These are phyloP conservation scores for Lichtheimia ramosa DNA, from an alignment of 371 early-diverging fungal species.

Conservation along the genomic window DNA sequence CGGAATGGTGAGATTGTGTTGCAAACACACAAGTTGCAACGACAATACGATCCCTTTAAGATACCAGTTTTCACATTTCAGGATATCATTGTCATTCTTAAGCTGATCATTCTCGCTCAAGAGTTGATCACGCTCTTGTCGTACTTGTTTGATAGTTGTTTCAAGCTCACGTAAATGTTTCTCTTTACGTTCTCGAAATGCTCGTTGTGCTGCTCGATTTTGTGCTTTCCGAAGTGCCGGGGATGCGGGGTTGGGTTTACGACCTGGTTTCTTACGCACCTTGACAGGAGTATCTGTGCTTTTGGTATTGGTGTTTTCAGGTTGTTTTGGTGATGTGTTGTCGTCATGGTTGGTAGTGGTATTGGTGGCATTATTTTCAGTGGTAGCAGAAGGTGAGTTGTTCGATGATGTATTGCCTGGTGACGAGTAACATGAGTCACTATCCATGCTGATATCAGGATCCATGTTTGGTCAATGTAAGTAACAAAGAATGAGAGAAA, in stretches of 20 bases:
- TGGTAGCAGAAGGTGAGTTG: no score
- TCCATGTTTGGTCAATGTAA: no score
- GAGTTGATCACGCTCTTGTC: slow-evolving; percentile 54
- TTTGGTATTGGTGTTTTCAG: no score
- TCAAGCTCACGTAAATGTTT: slow-evolving; percentile 70
- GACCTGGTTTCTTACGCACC: slow-evolving; percentile 76
- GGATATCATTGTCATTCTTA: slow-evolving; percentile 50
- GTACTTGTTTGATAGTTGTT: slow-evolving; percentile 63
- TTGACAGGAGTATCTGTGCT: slow-evolving; percentile 22
- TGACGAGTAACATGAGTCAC: no score
- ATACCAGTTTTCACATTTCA: slow-evolving; percentile 67
- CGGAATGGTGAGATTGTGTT: slow-evolving; percentile 47
- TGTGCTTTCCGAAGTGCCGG: slow-evolving; percentile 79
- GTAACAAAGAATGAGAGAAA: no score
- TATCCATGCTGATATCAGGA: no score
- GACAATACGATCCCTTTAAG: slow-evolving; percentile 56
- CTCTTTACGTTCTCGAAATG: slow-evolving; percentile 82
- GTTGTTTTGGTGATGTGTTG: no score
- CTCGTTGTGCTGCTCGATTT: slow-evolving; percentile 82
- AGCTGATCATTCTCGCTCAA: slow-evolving; percentile 54
- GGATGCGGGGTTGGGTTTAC: slow-evolving; percentile 79
- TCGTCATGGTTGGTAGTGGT: no score
- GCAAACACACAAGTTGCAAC: slow-evolving; percentile 51
- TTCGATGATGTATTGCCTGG: no score
- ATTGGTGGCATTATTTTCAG: no score